A percentile compares a stretch with the other conserved stretches of the same genome.
Evolutionary conservation across 2,329 filamentous ascomycete genomes (phyloP).

Genomic region (Fusarium gaditjirri): DNA sequence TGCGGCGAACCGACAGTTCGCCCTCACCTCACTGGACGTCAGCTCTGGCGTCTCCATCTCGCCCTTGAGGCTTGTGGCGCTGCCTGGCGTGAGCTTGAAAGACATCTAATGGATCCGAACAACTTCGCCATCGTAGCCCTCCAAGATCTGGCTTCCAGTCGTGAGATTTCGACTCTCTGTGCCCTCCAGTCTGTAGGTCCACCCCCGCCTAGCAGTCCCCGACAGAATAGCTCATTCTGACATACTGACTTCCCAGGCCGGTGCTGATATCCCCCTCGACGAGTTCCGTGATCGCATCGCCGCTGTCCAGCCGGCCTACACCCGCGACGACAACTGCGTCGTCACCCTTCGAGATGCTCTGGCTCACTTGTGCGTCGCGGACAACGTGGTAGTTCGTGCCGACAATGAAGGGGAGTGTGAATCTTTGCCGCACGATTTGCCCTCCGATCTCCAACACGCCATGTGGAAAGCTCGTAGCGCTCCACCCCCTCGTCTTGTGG

Average conservation of each 20-base stretch:
- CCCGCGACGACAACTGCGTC: not conserved
- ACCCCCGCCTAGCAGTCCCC: not conserved
- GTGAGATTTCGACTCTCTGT: not conserved
- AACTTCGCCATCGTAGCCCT: rapidly evolving
- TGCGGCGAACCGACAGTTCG: too few species aligned
- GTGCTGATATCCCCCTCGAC: rapidly evolving
- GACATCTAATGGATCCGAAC: not conserved
- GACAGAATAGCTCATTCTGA: not conserved
- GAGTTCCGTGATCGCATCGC: not conserved
- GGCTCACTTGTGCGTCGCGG: not conserved
- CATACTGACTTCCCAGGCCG: not conserved
- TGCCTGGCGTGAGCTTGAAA: not conserved
- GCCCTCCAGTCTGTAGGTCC: not conserved
- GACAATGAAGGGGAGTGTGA: not conserved
- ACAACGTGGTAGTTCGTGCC: rapidly evolving
- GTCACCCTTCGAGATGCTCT: not conserved
- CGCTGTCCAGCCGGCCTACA: not conserved
- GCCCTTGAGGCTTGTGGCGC: rapidly evolving
- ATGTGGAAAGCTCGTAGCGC: rapidly evolving
- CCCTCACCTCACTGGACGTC: not conserved
- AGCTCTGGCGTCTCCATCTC: rapidly evolving
- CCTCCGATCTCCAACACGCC: rapidly evolving
- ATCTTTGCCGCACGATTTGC: rapidly evolving
- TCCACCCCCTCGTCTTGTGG: not conserved
- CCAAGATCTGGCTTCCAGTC: not conserved